Percentiles rank a stretch among this genome's conserved stretches.
phyloP scores from a whole-genome alignment of 2,329 filamentous ascomycete species.

The Scedosporium apiospermum region DNA sequence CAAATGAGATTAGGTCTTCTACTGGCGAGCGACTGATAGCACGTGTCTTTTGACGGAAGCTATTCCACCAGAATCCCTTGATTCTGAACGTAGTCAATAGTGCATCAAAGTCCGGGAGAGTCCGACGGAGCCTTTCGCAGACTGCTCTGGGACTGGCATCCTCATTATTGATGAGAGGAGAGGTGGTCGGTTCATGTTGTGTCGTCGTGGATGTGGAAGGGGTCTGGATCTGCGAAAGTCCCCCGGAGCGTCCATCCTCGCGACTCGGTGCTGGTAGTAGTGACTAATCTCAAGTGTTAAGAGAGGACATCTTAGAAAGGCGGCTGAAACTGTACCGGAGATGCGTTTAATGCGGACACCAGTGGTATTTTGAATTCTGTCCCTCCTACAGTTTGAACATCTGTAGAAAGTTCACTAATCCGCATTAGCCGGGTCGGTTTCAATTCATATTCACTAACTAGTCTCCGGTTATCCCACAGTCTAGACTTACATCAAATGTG shows the following conservation, averaged over 20 bases:
- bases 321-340: background rate
- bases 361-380: background rate
- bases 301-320: background rate
- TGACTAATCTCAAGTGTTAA: background rate
- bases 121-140: conserved; percentile 10
- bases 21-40: conserved; percentile 20
- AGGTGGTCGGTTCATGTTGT: background rate
- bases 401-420: too few species aligned
- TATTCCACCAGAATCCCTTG: conserved; percentile 28
- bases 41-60: conserved; percentile 29
- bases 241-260: background rate
- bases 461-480: background rate
- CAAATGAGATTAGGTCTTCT: conserved; percentile 17
- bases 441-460: background rate
- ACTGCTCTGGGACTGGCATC: background rate
- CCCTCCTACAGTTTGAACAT: too few species aligned
- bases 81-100: conserved; percentile 11
- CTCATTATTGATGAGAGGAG: background rate
- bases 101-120: conserved; percentile 12
- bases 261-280: background rate
- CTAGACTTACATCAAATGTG: background rate
- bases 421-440: too few species aligned
- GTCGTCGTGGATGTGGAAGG: too few species aligned
- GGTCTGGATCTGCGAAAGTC: background rate
- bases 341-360: background rate